Evolutionary conservation across 768 basidiomycete genomes (phyloP).

Genomic region (Phaffia tasmanica): DNA sequence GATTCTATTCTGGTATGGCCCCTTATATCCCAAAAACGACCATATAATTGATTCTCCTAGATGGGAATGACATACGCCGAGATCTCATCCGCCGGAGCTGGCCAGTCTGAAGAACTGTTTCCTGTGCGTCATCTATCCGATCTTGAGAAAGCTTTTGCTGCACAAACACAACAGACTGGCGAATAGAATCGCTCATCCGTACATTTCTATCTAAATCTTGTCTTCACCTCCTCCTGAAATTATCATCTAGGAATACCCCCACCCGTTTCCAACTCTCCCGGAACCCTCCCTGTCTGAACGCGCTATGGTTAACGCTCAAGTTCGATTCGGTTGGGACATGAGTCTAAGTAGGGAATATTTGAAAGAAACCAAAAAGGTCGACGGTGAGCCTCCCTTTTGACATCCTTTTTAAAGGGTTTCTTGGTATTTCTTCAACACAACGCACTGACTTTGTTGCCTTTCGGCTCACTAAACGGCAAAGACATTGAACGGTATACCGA

Average conservation of each 20-base stretch:
- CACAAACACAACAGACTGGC: background rate
- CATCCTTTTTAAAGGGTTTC: background rate
- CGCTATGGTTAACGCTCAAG: slow-evolving; percentile 13
- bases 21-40: background rate
- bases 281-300: slow-evolving; percentile 10
- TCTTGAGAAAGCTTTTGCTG: background rate
- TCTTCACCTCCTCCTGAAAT: background rate
- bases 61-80: slow-evolving; percentile 26
- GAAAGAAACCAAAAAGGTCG: slow-evolving; percentile 9
- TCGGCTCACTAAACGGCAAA: background rate
- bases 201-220: background rate
- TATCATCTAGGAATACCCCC: slow-evolving; percentile 10
- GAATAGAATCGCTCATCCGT: background rate
- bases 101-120: slow-evolving; percentile 18
- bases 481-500: slow-evolving; percentile 24
- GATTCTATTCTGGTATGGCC: background rate
- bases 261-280: slow-evolving; percentile 18
- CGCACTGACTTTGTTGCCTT: background rate
- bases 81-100: slow-evolving; percentile 15
- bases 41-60: background rate
- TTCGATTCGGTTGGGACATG: slow-evolving; percentile 22
- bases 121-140: slow-evolving; percentile 12
- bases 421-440: background rate
- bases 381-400: slow-evolving; percentile 2
- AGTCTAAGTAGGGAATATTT: slow-evolving; percentile 9